phyloP scores from a whole-genome alignment of 768 basidiomycete species.

The Termitomyces sp. region DNA sequence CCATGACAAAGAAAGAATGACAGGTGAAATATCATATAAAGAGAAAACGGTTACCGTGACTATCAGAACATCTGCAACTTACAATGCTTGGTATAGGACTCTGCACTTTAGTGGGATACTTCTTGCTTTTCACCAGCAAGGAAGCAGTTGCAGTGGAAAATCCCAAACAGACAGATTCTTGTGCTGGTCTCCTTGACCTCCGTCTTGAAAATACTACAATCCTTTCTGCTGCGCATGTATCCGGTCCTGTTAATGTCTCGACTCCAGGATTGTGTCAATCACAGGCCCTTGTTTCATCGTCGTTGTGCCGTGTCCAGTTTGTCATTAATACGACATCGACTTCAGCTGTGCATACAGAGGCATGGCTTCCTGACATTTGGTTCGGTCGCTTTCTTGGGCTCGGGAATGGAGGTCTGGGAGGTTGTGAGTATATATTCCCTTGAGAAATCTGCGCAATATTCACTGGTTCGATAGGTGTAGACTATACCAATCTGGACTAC shows the following conservation, averaged over 20 bases:
- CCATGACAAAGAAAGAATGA: background rate
- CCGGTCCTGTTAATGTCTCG: background rate
- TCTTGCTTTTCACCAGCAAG: background rate
- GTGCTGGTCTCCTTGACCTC: background rate
- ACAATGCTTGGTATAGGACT: background rate
- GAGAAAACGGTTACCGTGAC: background rate
- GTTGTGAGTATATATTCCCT: background rate
- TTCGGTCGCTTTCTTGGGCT: constrained; percentile 6
- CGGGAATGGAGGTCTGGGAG: constrained; percentile 4
- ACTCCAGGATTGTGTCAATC: constrained; percentile 8
- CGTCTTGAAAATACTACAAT: constrained; percentile 3
- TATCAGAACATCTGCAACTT: background rate
- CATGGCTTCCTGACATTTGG: constrained; percentile 10
- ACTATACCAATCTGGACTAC: constrained; percentile 6
- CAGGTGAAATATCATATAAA: background rate
- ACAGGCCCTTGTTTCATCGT: background rate
- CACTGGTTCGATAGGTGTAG: background rate
- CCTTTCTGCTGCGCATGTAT: background rate
- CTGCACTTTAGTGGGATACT: background rate
- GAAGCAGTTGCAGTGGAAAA: background rate
- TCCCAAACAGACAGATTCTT: background rate
- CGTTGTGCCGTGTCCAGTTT: constrained; percentile 8
- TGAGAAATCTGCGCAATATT: background rate
- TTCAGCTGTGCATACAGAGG: constrained; percentile 6
- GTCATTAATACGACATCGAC: constrained; percentile 4